Evolutionary conservation across 2,329 filamentous ascomycete species (phyloP).

Genomic region (Fusarium humuli): DNA sequence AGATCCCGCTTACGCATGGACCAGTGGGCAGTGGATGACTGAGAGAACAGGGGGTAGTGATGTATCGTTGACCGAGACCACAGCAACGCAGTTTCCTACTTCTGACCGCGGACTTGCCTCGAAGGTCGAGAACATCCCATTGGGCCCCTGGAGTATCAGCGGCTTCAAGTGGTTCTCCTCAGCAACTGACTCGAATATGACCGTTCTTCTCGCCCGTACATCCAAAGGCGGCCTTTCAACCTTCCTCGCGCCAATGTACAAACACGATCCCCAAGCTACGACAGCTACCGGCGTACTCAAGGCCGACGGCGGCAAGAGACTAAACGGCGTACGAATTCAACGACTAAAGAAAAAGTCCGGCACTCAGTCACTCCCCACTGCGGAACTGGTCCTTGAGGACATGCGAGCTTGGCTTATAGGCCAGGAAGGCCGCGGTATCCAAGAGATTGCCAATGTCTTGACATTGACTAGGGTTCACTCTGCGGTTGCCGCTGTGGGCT

Average conservation of each 20-base stretch:
- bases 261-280: slow-evolving; percentile 51
- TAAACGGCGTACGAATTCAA: slow-evolving; percentile 76
- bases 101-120: slow-evolving; percentile 16
- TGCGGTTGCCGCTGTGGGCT: slow-evolving; percentile 63
- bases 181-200: slow-evolving; percentile 58
- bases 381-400: slow-evolving; percentile 74
- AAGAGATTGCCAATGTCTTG: slow-evolving; percentile 75
- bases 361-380: slow-evolving; percentile 76
- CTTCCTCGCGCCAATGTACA: slow-evolving; percentile 74
- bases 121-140: slow-evolving; percentile 44
- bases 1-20: slow-evolving; percentile 68
- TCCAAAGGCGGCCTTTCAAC: slow-evolving; percentile 42
- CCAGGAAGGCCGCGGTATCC: slow-evolving; percentile 72
- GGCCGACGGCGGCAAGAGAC: slow-evolving; percentile 53
- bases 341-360: slow-evolving; percentile 80
- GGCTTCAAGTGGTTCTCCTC: slow-evolving; percentile 73
- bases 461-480: slow-evolving; percentile 74
- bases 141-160: slow-evolving; percentile 70
- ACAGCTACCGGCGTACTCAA: slow-evolving; percentile 45
- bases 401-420: slow-evolving; percentile 76
- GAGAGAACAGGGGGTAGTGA: slow-evolving; percentile 77
- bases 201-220: slow-evolving; percentile 72
- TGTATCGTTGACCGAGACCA: slow-evolving; percentile 74
- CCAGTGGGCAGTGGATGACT: slow-evolving; percentile 83
- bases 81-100: slow-evolving; percentile 54